Evolutionary conservation across 495 filamentous ascomycete species (phyloP).

Genomic region (Penicillium bialowiezense): DNA sequence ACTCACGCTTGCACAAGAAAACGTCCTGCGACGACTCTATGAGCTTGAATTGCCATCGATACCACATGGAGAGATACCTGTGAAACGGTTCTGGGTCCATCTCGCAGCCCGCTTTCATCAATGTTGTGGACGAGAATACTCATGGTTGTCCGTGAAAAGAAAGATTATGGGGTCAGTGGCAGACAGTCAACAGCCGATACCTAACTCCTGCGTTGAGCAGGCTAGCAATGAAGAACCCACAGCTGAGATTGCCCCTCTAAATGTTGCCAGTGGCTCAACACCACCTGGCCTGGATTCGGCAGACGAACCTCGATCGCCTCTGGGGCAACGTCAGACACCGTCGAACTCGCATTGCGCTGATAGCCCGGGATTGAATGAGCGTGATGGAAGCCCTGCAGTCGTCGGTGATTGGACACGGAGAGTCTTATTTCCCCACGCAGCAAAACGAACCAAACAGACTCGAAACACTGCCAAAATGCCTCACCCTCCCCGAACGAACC

Average conservation of each 20-base stretch:
- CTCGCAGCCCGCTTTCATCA: neutral
- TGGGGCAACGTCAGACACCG: neutral
- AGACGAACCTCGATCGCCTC: neutral
- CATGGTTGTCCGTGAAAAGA: constrained; percentile 4
- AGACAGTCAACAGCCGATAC: neutral
- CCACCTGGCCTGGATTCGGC: neutral
- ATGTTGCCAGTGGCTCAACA: neutral
- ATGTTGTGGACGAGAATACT: neutral
- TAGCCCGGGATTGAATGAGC: neutral
- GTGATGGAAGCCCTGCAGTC: neutral
- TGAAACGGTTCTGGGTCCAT: constrained; percentile 1
- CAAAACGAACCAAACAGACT: neutral
- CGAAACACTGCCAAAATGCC: neutral
- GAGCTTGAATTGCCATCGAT: neutral
- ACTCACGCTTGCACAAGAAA: constrained; percentile 1
- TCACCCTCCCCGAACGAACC: neutral
- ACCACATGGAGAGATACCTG: neutral
- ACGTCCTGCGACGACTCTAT: neutral
- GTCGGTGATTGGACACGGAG: neutral
- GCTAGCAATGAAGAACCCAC: neutral
- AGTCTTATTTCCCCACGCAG: neutral
- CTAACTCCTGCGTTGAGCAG: neutral
- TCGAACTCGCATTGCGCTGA: neutral
- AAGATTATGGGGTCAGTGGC: neutral
- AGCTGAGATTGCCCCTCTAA: neutral